Conservation (phyloP, 805 yeast species). For the Scheffersomyces ergatensis region DNA sequence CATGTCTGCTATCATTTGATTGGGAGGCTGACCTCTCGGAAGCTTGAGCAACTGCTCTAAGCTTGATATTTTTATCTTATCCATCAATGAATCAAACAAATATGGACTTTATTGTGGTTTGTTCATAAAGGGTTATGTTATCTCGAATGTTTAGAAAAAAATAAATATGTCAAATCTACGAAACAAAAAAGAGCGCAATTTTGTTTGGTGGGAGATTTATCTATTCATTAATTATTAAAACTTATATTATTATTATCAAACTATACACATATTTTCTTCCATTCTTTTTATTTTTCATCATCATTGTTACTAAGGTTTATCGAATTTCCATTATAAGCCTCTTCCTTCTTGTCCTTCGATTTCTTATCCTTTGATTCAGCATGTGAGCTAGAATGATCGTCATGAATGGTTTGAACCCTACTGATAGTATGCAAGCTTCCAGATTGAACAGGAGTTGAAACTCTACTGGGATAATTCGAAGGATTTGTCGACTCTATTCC, state of each 20-base stretch:
- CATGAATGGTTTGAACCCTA: slow-evolving; percentile 17
- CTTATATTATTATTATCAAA: not conserved
- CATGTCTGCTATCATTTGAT: slow-evolving; percentile 24
- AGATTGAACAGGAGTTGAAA: slow-evolving; percentile 13
- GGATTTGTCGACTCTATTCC: slow-evolving; percentile 3
- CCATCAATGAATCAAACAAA: too few species aligned
- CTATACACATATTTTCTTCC: too few species aligned
- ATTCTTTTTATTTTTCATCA: slow-evolving; percentile 4
- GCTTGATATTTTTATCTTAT: slow-evolving; percentile 13
- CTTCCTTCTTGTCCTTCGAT: slow-evolving; percentile 6
- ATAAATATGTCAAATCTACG: too few species aligned
- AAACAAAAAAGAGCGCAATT: too few species aligned
- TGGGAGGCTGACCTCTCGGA: slow-evolving; percentile 12
- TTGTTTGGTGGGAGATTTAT: too few species aligned
- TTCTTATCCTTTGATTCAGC: not conserved
- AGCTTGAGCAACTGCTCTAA: slow-evolving; percentile 25
- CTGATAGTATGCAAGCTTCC: slow-evolving; percentile 7
- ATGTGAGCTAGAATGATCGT: slow-evolving; percentile 4
- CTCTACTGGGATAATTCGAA: slow-evolving; percentile 9
- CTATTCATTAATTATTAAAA: too few species aligned
- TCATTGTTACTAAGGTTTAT: slow-evolving; percentile 9
- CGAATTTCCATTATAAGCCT: slow-evolving; percentile 13
- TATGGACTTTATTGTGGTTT: too few species aligned
- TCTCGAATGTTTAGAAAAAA: not conserved
- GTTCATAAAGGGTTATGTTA: too few species aligned